Evolutionary conservation across 164 flowering plant species (phyloP), one percentile per base, ranked within the genome.

Genomic region (Euptelea pleiosperma): DNA sequence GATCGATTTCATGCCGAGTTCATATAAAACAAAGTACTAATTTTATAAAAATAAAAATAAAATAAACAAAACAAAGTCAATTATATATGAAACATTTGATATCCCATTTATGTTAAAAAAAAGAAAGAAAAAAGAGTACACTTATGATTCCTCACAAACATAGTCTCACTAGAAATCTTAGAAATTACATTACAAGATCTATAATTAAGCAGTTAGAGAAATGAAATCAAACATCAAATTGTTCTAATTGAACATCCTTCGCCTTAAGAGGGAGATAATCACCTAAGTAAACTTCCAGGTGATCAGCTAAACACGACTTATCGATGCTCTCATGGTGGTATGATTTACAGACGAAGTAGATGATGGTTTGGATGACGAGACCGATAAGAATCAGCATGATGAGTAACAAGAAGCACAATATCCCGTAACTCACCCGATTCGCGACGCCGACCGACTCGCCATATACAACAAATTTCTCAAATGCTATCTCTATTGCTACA

Each of bases 291-390:
- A 43, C 73, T 21, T 59, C 76, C 2, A 79, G 74, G 49, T 66
- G 83, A 45, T 76, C 80, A 0, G 74, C 57, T 24, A 79, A 36
- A 26, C 61, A 28, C 1, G 70, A 57, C 64, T 71, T 79, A 31
- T 79, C 79, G 25, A 74, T 70, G 35, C 29, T 65, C 61, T 79
- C 71, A 61, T 79, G 77, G 79, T 76, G 81, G 61, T 74, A 76
- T 1, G 79, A 71, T 50, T 79, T 79, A 74, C 83, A 79, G 2
- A 76, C 70, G 3, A 72, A 70, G 60, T 79, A 67, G 24, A 74
- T 14, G 12, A 77, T 65, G 3, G 76, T 72, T 34, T 77, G 74
- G 26, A 72, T 35, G 1, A 77, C 78, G 3, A 69, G 70, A 4
- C 70, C 69, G 6, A 72, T 54, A 28, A 77, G 25, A 11, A 61